Percentiles rank a stretch among this genome's conserved stretches.
phyloP scores from a whole-genome alignment of 2,329 filamentous ascomycete genomes.

The Aspergillus floridensis region DNA sequence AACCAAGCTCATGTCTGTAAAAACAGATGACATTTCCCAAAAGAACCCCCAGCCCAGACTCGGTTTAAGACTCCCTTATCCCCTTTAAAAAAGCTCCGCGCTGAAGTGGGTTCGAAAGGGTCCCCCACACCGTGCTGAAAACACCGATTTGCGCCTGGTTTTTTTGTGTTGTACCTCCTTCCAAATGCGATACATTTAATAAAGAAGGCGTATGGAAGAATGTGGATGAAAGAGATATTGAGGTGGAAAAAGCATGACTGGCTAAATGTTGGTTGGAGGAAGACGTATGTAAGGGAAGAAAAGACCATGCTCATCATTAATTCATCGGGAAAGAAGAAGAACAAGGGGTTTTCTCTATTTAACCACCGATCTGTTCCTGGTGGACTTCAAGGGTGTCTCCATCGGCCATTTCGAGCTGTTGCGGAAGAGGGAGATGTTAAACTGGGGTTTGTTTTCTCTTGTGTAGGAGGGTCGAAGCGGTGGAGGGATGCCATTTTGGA shows the following conservation, averaged over 20 bases:
- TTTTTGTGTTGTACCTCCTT: neutral
- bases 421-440: neutral
- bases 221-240: neutral
- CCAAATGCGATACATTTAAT: neutral
- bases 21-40: too few species aligned
- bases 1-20: neutral
- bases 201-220: neutral
- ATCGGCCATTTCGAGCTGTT: slow-evolving; percentile 91
- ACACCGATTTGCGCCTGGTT: slow-evolving; percentile 16
- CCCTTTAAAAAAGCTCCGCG: neutral
- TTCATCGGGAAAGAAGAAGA: slow-evolving; percentile 1
- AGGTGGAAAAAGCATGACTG: neutral
- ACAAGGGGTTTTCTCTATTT: slow-evolving; percentile 7
- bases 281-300: neutral
- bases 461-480: neutral
- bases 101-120: neutral
- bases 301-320: neutral
- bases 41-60: too few species aligned
- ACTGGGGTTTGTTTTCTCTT: neutral
- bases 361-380: slow-evolving; percentile 92
- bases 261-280: neutral
- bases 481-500: too few species aligned
- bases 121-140: neutral
- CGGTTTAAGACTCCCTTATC: too few species aligned
- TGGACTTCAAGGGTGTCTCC: slow-evolving; percentile 96